Evolutionary conservation across 768 basidiomycete genomes (phyloP), one percentile per base, ranked within the genome.

Genomic region (Pulveroboletus ravenelii): DNA sequence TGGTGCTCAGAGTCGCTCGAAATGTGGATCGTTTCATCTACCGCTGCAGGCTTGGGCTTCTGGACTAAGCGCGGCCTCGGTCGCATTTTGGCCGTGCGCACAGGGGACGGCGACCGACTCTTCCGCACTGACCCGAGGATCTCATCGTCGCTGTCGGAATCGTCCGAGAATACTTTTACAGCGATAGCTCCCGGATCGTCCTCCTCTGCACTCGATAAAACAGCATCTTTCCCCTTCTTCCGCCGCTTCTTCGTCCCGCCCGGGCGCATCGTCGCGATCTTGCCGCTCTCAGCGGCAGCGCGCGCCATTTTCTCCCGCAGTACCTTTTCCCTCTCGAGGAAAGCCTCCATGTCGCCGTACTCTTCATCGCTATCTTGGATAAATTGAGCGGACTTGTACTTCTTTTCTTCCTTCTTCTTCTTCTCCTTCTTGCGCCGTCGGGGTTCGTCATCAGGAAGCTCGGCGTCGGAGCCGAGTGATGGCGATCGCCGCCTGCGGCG

Each of bases 311-410:
- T 77, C 62, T 80, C 79, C 41, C 87, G 76, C 60, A 81, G 66
- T 45, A 54, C 72, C 60, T 78, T 79, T 69, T 95, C 93, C 60
- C 76, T 79, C 67, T 77, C 85, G 50, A 93, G 80, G 76, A 96
- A 96, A 6, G 75, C 80, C 44, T 87, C 85, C 67, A 92, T 85
- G 62, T 87, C 84, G 14, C 79, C 88, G 50, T 81, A 81, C 65
- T 91, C 89, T 48, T 75, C 85, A 60, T 96, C 93, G 54, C 89
- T 91, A 70, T 96, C 93, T 62, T 88, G 84, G 64, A 95, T 93
- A 65, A 94, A 89, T 66, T 90, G 86, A 10, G 90, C 91, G 7
- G 87, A 89, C 67, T 92, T 93, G 75, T 89, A 93, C 52, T 74
- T 73, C 71, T 83, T 78, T 64, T 80, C 79, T 64, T 88, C 87